Base-by-base conservation (phyloP, 2,329 filamentous ascomycete species). In the Aspergillus arachidicola region DNA sequence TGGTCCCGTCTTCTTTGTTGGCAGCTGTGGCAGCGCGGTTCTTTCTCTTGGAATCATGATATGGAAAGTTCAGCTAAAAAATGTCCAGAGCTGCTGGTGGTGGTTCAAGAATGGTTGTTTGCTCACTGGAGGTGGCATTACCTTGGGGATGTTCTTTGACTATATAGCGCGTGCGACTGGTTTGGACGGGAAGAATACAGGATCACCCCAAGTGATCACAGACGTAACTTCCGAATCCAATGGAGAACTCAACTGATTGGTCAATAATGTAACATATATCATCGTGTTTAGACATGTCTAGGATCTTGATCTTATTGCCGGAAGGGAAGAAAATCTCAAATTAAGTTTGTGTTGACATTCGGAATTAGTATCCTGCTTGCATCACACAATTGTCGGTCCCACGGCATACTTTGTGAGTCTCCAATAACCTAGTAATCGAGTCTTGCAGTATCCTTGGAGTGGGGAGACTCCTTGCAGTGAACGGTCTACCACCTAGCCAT, bases 101-200 rank as follows among this genome's bases (percentile, higher is more conserved):
- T 89, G 87, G 87, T 89, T 89, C 69, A 85, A 81, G 62, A 85
- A 86, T 60, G 87, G 87, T 28, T 86, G 85, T 45, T 86, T 85
- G 81, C 79, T 88, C 63, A 88, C 86, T 21, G 87, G 87, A 26
- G 86, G 87, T 21, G 84, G 80, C 1, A 87, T 89, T 60, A 80
- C 83, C 19, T 60, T 85, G 36, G 87, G 87, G 4, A 72, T 89
- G 65, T 70, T 82, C 41, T 82, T 81, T 14, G 87, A 89, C 64
- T 89, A 89, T 72, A 64, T 78, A 57, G 69, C 72, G 11, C 73
- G 74, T 56, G 67, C 65, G 53, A 65, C 67, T 43, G 74, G 69
- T 36, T 57, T 73, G 51, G 76, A 77, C 62, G 61, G 71, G 23
- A 41, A 59, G 57, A 58, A 63, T 43, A 32, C 12, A 26, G 9